Evolutionary conservation across 2,329 filamentous ascomycete genomes (phyloP), one percentile per base, ranked within the genome.

Genomic region (Microsporum canis): DNA sequence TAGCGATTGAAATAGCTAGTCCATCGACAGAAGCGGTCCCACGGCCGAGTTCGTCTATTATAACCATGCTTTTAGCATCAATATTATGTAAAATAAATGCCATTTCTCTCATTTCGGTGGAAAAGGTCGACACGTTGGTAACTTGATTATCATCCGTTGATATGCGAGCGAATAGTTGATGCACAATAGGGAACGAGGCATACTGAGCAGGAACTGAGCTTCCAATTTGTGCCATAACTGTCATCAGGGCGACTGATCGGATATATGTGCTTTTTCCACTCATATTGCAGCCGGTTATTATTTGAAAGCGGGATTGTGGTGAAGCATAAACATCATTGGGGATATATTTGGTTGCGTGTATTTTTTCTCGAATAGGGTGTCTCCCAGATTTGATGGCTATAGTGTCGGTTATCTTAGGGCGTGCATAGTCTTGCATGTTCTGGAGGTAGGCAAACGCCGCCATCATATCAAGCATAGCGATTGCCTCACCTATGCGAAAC

Each of bases 241-340:
- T 84, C 69, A 95, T 84, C 36, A 99, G 77, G 0, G 92, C 89
- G 29, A 95, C 79, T 1, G 88, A 87, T 57, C 90, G 85, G 64
- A 97, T 96, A 69, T 96, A 97, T 0, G 91, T 99, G 65, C 88
- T 95, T 72, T 97, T 99, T 0, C 91, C 94, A 67, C 90, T 95
- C 94, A 99, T 99, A 68, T 99, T 99, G 71, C 89, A 95, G 2
- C 94, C 92, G 0, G 92, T 97, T 64, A 99, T 86, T 63, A 97
- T 88, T 66, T 97, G 91, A 68, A 96, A 95, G 1, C 91, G 84
- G 39, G 85, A 85, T 63, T 92, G 85, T 38, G 87, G 81, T 0
- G 86, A 88, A 2, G 89, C 87, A 68, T 91, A 97, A 33, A 91
- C 88, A 68, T 97, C 91, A 65, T 97, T 97, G 0, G 94, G 88